Conservation (phyloP, 306 rosid species). For the Spatholobus suberectus region DNA sequence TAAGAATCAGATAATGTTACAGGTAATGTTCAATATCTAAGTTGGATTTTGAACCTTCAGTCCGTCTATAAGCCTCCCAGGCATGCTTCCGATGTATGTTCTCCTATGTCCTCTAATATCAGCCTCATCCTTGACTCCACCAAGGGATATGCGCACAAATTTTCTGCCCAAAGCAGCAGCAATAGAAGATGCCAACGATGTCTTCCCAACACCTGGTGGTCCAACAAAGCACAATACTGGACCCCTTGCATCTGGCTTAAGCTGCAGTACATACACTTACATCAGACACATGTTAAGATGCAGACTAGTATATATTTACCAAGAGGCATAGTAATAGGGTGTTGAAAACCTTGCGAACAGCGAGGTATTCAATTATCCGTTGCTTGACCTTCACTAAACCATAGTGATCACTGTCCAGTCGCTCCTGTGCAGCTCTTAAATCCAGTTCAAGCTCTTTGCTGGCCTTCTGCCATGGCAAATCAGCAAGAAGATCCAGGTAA, state of each 20-base stretch:
- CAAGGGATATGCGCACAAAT: slow-evolving; percentile 91
- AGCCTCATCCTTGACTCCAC: slow-evolving; percentile 99
- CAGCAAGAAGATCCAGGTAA: slow-evolving; percentile 97
- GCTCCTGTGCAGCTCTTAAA: slow-evolving; percentile 87
- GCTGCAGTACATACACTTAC: slow-evolving; percentile 61
- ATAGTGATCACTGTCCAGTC: slow-evolving; percentile 89
- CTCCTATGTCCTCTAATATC: slow-evolving; percentile 98
- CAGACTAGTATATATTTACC: slow-evolving; percentile 25
- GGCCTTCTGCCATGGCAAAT: slow-evolving; percentile 90
- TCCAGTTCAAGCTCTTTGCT: slow-evolving; percentile 85
- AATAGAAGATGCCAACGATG: slow-evolving; percentile 96
- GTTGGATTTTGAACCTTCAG: slow-evolving; percentile 68
- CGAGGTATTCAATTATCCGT: slow-evolving; percentile 93
- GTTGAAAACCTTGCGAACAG: slow-evolving; percentile 88
- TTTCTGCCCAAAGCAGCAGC: slow-evolving; percentile 93
- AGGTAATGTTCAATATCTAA: slow-evolving; percentile 16
- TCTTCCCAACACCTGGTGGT: slow-evolving; percentile 99
- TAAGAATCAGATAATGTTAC: slow-evolving; percentile 14
- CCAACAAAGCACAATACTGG: slow-evolving; percentile 99
- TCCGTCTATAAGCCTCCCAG: slow-evolving; percentile 97
- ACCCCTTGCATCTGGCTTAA: slow-evolving; percentile 98
- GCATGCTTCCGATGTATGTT: slow-evolving; percentile 99
- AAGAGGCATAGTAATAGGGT: slow-evolving; percentile 19
- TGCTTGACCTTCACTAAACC: slow-evolving; percentile 95
- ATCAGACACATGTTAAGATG: slow-evolving; percentile 49